Conservation (phyloP, 495 filamentous ascomycete genomes). For the Aspergillus saccharolyticus region DNA sequence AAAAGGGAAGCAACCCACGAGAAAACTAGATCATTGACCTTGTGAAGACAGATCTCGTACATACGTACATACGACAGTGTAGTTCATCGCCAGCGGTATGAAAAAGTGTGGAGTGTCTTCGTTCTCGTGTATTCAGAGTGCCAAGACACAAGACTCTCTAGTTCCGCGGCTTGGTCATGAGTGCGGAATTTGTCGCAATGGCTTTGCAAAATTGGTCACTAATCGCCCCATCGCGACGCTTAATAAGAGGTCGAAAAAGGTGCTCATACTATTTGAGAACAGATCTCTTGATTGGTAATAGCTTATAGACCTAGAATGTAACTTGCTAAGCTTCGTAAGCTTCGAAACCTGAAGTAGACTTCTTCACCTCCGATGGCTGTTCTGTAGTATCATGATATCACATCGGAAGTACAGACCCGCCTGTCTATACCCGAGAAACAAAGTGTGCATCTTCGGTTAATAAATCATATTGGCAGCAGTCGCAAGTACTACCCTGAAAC, state of each 20-base stretch:
- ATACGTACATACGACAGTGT: no score
- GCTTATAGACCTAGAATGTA: background rate
- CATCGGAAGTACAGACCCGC: background rate
- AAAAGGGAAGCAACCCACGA: no score
- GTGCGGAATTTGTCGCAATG: constrained; percentile 27
- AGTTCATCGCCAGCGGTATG: no score
- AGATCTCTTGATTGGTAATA: background rate
- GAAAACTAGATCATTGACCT: no score
- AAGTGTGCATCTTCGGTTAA: no score
- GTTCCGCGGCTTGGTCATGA: constrained; percentile 36
- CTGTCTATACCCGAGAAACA: no score
- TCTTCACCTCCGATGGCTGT: background rate
- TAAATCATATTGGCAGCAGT: no score
- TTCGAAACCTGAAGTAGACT: background rate
- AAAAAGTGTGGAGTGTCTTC: no score
- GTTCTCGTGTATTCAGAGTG: background rate
- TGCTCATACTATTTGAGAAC: background rate
- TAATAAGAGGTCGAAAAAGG: background rate
- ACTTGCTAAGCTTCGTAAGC: background rate
- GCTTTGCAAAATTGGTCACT: background rate
- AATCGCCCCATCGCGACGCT: background rate
- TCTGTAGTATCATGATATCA: background rate
- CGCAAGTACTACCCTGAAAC: no score
- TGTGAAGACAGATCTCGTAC: no score
- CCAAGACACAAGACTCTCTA: background rate